Evolutionary conservation across 1,139 yeast genomes (phyloP).

Genomic region (Kluyveromyces sp.): DNA sequence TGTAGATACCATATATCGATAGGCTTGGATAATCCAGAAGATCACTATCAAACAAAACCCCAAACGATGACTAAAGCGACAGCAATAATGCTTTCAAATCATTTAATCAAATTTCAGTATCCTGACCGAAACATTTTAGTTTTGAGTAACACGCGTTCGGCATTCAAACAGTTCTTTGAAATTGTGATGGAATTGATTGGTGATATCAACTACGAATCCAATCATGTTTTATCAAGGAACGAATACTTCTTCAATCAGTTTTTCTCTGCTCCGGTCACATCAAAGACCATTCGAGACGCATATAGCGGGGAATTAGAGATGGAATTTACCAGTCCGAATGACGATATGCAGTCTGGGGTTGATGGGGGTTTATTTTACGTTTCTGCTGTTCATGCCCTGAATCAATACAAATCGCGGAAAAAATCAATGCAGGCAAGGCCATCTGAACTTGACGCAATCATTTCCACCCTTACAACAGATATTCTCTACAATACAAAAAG

Average conservation of each 20-base stretch:
- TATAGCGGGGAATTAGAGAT: constrained; percentile 49
- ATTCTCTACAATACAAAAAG: constrained; percentile 58
- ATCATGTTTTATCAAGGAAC: constrained; percentile 36
- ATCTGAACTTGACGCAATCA: constrained; percentile 72
- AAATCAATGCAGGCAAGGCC: constrained; percentile 73
- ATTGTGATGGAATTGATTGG: constrained; percentile 67
- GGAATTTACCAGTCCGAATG: constrained; percentile 34
- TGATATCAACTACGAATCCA: constrained; percentile 47
- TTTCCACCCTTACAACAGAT: constrained; percentile 59
- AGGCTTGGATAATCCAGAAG: constrained; percentile 48
- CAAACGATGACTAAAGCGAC: constrained; percentile 39
- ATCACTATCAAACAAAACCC: constrained; percentile 56
- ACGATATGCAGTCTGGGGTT: constrained; percentile 35
- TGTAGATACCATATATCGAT: constrained; percentile 71
- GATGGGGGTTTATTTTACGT: constrained; percentile 63
- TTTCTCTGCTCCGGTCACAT: constrained; percentile 46
- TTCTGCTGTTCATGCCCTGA: constrained; percentile 62
- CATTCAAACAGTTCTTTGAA: constrained; percentile 66
- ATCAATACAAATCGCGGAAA: constrained; percentile 60
- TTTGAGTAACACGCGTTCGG: constrained; percentile 50
- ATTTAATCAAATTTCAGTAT: constrained; percentile 57
- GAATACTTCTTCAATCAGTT: constrained; percentile 42
- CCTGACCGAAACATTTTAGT: constrained; percentile 53
- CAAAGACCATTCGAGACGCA: constrained; percentile 46
- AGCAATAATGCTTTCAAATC: constrained; percentile 53